A percentile compares a stretch with the other conserved stretches of the same genome.
Evolutionary conservation across 2,329 filamentous ascomycete species (phyloP).

Genomic region (Proliferodiscus dingleyae): DNA sequence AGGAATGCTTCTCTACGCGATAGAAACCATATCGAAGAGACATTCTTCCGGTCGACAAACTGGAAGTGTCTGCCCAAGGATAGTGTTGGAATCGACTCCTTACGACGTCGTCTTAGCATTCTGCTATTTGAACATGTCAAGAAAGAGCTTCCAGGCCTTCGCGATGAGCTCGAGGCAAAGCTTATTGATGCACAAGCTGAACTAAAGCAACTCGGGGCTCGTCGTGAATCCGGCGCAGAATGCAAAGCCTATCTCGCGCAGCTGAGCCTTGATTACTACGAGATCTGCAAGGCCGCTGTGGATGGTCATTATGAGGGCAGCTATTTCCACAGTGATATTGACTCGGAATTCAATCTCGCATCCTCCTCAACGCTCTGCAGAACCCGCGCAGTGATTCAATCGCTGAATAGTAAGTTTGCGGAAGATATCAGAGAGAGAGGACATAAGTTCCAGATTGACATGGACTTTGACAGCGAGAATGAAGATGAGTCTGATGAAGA

Average conservation of each 20-base stretch:
- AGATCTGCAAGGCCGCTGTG: constrained; percentile 29
- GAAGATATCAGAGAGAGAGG: constrained; percentile 21
- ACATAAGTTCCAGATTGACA: constrained; percentile 29
- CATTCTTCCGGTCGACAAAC: too few relatives aligned
- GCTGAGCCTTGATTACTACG: constrained; percentile 27
- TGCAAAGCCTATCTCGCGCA: constrained; percentile 25
- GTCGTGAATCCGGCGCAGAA: constrained; percentile 15
- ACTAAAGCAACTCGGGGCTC: constrained; percentile 12
- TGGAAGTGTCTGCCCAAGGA: constrained; percentile 19
- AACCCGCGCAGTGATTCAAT: constrained; percentile 30
- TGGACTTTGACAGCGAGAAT: background rate
- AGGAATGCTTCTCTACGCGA: too few relatives aligned
- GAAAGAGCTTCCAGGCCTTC: constrained; percentile 26
- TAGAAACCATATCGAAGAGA: too few relatives aligned
- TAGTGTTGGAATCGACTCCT: constrained; percentile 23
- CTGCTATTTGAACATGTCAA: constrained; percentile 32
- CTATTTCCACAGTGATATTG: constrained; percentile 25
- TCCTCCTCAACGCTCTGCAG: constrained; percentile 16
- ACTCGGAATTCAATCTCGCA: constrained; percentile 14
- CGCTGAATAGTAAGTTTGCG: constrained; percentile 27
- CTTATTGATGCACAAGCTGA: constrained; percentile 5
- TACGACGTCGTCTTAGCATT: constrained; percentile 22
- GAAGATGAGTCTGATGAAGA: constrained; percentile 16
- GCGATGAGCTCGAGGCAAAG: constrained; percentile 17
- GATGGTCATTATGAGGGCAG: constrained; percentile 31